These are phyloP conservation scores for Aureobasidium subglaciale DNA, from an alignment of 2,329 filamentous ascomycete genomes.

Conservation along the genomic window DNA sequence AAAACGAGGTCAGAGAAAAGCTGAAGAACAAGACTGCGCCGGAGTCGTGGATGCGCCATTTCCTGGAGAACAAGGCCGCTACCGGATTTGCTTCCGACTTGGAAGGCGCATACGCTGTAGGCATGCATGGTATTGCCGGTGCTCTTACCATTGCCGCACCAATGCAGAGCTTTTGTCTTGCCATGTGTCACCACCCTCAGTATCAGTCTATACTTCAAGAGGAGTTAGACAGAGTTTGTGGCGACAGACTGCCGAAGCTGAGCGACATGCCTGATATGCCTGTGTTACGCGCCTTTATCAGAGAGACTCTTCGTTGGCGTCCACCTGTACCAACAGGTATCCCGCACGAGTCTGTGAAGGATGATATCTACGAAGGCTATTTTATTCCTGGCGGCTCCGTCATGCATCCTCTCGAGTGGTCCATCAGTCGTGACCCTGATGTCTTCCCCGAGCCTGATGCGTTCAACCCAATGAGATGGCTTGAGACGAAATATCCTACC, in stretches of 20 bases:
- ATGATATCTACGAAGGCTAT: slow-evolving; percentile 24
- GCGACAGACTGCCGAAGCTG: slow-evolving; percentile 46
- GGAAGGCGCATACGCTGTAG: slow-evolving; percentile 40
- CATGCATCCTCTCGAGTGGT: slow-evolving; percentile 24
- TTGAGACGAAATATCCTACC: slow-evolving; percentile 19
- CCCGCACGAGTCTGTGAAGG: slow-evolving; percentile 22
- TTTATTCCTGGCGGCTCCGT: slow-evolving; percentile 22
- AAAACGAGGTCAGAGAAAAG: slow-evolving; percentile 34
- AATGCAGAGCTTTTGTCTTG: slow-evolving; percentile 42
- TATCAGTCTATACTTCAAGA: slow-evolving; percentile 42
- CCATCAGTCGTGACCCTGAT: slow-evolving; percentile 20
- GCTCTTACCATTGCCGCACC: slow-evolving; percentile 41
- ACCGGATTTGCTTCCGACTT: slow-evolving; percentile 38
- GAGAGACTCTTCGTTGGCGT: slow-evolving; percentile 54
- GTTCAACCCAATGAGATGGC: slow-evolving; percentile 24
- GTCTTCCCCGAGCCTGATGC: slow-evolving; percentile 20
- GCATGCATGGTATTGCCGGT: slow-evolving; percentile 42
- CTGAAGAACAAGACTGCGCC: slow-evolving; percentile 25
- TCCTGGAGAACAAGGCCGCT: slow-evolving; percentile 33
- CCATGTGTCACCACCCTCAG: slow-evolving; percentile 39
- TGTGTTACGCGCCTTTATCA: slow-evolving; percentile 48
- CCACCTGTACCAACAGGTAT: slow-evolving; percentile 43
- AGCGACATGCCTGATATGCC: slow-evolving; percentile 46
- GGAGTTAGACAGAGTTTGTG: slow-evolving; percentile 51
- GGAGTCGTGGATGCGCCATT: slow-evolving; percentile 38